Percentiles rank a stretch among this genome's conserved stretches.
These are phyloP conservation scores for Oehlia diaphana DNA, from an alignment of 192 early-diverging fungal genomes.

Conservation along the genomic window DNA sequence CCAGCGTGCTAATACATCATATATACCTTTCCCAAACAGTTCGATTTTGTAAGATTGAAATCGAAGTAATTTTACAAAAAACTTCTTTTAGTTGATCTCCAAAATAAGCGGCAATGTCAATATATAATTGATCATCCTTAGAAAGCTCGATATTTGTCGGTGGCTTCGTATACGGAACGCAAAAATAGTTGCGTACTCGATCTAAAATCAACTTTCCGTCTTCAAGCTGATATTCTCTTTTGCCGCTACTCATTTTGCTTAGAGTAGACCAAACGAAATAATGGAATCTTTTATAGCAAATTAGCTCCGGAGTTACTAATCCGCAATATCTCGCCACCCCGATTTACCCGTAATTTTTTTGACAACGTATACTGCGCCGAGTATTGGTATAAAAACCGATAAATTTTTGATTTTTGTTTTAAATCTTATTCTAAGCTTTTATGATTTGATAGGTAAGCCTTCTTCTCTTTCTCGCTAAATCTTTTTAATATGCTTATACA, in stretches of 20 bases:
- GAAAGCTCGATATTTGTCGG: background rate
- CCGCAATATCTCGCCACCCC: no score
- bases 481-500: no score
- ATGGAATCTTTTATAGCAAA: no score
- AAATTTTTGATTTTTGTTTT: no score
- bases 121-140: background rate
- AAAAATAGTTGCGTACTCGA: slow-evolving; percentile 4
- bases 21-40: slow-evolving; percentile 14
- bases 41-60: slow-evolving; percentile 11
- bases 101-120: slow-evolving; percentile 13
- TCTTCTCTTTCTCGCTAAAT: no score
- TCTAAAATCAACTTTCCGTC: slow-evolving; percentile 17
- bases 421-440: no score
- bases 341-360: no score
- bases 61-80: background rate
- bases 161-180: background rate
- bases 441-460: no score
- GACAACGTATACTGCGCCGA: no score
- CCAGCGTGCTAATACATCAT: background rate
- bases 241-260: background rate
- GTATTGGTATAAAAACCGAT: no score
- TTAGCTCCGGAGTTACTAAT: no score
- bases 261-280: background rate
- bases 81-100: background rate
- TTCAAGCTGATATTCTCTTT: slow-evolving; percentile 24